These are phyloP conservation scores for Leavenworthia alabamica DNA, from an alignment of 345 rosid species.

Conservation along the genomic window DNA sequence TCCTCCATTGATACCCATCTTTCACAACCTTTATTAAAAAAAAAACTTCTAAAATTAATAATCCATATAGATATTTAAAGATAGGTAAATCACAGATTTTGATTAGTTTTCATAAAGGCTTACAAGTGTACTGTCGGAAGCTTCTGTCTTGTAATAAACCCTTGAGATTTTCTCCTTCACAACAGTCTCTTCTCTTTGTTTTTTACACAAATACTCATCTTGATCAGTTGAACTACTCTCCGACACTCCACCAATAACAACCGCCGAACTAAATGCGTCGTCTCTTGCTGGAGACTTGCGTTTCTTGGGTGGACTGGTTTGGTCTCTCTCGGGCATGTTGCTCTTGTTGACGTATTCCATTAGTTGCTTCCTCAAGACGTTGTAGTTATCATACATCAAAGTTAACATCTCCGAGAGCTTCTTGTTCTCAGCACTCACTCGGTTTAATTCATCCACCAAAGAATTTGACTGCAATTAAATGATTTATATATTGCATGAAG, in stretches of 20 bases:
- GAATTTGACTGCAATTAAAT: constrained; percentile 22
- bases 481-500: constrained; percentile 1
- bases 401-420: constrained; percentile 71
- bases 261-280: constrained; percentile 14
- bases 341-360: constrained; percentile 49
- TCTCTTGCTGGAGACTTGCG: constrained; percentile 59
- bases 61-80: neutral
- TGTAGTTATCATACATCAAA: constrained; percentile 71
- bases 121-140: constrained; percentile 76
- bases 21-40: constrained; percentile 69
- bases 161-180: constrained; percentile 65
- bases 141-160: constrained; percentile 52
- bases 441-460: constrained; percentile 70
- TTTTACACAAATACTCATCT: constrained; percentile 72
- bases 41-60: constrained; percentile 1
- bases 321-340: constrained; percentile 39
- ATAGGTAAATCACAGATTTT: neutral
- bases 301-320: constrained; percentile 51
- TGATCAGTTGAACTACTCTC: constrained; percentile 91
- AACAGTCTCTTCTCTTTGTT: constrained; percentile 60
- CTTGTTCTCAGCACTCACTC: constrained; percentile 82
- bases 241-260: constrained; percentile 46
- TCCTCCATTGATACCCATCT: constrained; percentile 99
- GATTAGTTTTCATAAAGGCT: constrained; percentile 12
- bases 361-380: constrained; percentile 53